Conservation (phyloP, 305 asterid genomes). For the Withania somnifera region DNA sequence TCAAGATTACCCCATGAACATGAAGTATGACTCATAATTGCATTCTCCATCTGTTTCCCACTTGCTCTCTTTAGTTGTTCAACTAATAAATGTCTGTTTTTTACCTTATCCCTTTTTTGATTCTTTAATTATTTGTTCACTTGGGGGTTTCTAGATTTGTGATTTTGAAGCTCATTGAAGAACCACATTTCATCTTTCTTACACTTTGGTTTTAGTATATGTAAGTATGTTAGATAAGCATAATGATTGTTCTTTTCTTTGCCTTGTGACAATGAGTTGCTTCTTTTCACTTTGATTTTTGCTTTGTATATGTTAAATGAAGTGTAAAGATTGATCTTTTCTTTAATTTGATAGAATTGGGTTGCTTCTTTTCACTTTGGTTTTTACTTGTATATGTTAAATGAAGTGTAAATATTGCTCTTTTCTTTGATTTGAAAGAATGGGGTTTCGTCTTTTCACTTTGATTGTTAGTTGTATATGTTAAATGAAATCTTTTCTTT, state of each 20-base stretch:
- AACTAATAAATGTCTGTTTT: neutral
- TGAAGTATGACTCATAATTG: neutral
- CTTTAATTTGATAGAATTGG: neutral
- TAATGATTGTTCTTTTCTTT: neutral
- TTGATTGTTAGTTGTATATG: neutral
- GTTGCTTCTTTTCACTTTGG: no score
- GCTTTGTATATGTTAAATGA: no score
- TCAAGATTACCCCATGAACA: neutral
- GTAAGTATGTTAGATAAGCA: neutral
- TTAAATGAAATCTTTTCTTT: neutral
- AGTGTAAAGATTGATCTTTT: neutral
- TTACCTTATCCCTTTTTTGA: neutral
- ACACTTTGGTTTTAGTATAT: neutral
- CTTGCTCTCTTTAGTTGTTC: neutral
- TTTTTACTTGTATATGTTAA: no score
- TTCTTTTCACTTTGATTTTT: no score
- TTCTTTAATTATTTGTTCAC: neutral
- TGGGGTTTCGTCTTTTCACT: neutral
- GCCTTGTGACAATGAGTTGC: no score
- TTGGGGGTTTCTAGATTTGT: conserved; percentile 23
- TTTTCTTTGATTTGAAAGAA: neutral
- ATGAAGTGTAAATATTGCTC: no score
- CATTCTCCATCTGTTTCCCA: conserved; percentile 7
- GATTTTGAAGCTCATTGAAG: conserved; percentile 14
- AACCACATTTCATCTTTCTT: conserved; percentile 10